phyloP scores from a whole-genome alignment of 306 rosid species.

The Dryas drummondii region DNA sequence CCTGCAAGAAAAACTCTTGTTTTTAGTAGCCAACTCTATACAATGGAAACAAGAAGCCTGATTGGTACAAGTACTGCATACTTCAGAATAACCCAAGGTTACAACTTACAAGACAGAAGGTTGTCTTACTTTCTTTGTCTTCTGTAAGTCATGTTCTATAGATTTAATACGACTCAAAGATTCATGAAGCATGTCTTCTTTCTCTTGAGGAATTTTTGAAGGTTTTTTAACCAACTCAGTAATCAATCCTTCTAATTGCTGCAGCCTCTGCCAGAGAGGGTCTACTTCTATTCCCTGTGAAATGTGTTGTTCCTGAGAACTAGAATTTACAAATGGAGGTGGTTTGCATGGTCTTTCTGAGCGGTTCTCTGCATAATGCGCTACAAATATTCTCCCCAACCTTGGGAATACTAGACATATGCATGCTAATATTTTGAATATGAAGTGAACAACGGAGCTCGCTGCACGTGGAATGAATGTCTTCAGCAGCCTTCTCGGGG shows the following conservation, averaged over 20 bases:
- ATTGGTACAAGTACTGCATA: conserved; percentile 20
- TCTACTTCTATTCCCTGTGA: conserved; percentile 40
- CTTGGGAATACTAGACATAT: conserved; percentile 48
- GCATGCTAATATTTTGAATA: conserved; percentile 54
- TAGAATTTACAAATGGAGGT: conserved; percentile 38
- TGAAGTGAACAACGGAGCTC: conserved; percentile 39
- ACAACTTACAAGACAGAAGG: conserved; percentile 26
- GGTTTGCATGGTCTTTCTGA: conserved; percentile 27
- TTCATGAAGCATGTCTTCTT: conserved; percentile 85
- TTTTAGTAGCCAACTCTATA: conserved; percentile 18
- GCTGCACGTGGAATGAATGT: conserved; percentile 44
- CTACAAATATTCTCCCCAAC: conserved; percentile 43
- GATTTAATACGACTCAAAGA: conserved; percentile 85
- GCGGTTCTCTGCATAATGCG: conserved; percentile 29
- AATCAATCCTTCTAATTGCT: conserved; percentile 68
- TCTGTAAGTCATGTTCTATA: conserved; percentile 86
- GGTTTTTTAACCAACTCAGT: conserved; percentile 76
- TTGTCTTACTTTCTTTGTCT: conserved; percentile 76
- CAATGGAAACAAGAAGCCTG: conserved; percentile 29
- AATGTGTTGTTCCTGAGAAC: conserved; percentile 43
- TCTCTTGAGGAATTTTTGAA: conserved; percentile 81
- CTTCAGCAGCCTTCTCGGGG: conserved; percentile 42
- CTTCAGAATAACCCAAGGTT: conserved; percentile 15
- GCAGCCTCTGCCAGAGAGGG: conserved; percentile 82
- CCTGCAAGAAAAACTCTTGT: conserved; percentile 42